These are phyloP conservation scores for Sordariomycetes sp. DNA, from an alignment of 2,329 filamentous ascomycete species.

Conservation along the genomic window DNA sequence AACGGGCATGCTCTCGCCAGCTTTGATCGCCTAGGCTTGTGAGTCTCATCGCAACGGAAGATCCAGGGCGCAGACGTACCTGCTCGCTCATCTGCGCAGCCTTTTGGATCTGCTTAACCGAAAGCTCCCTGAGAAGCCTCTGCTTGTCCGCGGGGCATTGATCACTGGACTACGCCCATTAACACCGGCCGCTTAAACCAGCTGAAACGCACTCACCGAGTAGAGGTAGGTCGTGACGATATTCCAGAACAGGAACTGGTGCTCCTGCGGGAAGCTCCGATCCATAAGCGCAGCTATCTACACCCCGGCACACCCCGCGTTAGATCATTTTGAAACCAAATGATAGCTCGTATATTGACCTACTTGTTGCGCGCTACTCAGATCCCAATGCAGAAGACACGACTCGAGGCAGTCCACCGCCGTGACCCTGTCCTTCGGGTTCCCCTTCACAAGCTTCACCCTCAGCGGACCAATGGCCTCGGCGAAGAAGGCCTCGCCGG, in stretches of 20 bases:
- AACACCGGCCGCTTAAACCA: not conserved
- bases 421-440: conserved; percentile 31
- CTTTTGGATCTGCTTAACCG: conserved; percentile 38
- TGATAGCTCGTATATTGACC: conserved; percentile 3
- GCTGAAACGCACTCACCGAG: conserved; percentile 26
- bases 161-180: conserved; percentile 27
- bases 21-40: not conserved
- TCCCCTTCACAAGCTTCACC: conserved; percentile 36
- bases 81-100: conserved; percentile 34
- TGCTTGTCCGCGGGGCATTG: conserved; percentile 36
- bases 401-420: conserved; percentile 36
- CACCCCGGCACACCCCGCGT: not conserved
- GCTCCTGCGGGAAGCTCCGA: conserved; percentile 36
- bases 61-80: conserved; percentile 14
- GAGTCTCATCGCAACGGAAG: not conserved
- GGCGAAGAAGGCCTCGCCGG: conserved; percentile 27
- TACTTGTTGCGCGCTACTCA: conserved; percentile 47
- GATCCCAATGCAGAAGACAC: conserved; percentile 44
- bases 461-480: conserved; percentile 39
- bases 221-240: conserved; percentile 42
- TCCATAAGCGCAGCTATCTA: conserved; percentile 45
- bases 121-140: conserved; percentile 39
- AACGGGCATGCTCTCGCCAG: conserved; percentile 9
- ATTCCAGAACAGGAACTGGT: conserved; percentile 41
- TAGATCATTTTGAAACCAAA: not conserved